Evolutionary conservation across 140 eudicot genomes (phyloP).

Genomic region (Bidens hawaiensis): DNA sequence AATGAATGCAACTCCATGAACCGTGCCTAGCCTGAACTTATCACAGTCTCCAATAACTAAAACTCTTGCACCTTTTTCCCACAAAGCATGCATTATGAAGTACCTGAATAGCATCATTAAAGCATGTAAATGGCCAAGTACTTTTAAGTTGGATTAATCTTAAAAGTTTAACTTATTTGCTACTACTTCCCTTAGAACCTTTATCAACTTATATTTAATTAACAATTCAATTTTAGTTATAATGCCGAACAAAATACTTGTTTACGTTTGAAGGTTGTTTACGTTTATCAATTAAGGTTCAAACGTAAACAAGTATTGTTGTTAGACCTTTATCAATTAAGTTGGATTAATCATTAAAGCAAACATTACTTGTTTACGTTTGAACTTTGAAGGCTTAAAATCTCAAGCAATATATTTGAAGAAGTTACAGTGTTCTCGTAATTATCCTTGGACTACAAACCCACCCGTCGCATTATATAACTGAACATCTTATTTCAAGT

Average conservation of each 20-base stretch:
- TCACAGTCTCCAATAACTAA: background rate
- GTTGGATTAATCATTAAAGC: too few species aligned
- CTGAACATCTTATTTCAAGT: too few species aligned
- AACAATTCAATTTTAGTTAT: background rate
- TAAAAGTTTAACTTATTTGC: background rate
- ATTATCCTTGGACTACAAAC: too few species aligned
- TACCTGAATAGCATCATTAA: background rate
- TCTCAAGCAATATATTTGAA: background rate
- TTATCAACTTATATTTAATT: background rate
- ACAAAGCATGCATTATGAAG: background rate
- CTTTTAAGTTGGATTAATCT: background rate
- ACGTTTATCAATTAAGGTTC: too few species aligned
- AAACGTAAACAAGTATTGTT: too few species aligned
- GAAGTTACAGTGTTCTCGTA: background rate
- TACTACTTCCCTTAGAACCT: background rate
- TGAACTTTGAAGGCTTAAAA: background rate
- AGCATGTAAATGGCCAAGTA: background rate
- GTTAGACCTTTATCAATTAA: too few species aligned
- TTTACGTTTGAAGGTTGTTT: too few species aligned
- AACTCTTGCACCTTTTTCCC: background rate
- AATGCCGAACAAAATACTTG: too few species aligned
- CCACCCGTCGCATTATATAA: too few species aligned
- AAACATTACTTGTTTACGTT: too few species aligned
- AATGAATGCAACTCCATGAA: background rate
- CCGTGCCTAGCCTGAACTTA: background rate